Evolutionary conservation across 768 basidiomycete genomes (phyloP), one percentile per base, ranked within the genome.

Genomic region (Suillus decipiens): DNA sequence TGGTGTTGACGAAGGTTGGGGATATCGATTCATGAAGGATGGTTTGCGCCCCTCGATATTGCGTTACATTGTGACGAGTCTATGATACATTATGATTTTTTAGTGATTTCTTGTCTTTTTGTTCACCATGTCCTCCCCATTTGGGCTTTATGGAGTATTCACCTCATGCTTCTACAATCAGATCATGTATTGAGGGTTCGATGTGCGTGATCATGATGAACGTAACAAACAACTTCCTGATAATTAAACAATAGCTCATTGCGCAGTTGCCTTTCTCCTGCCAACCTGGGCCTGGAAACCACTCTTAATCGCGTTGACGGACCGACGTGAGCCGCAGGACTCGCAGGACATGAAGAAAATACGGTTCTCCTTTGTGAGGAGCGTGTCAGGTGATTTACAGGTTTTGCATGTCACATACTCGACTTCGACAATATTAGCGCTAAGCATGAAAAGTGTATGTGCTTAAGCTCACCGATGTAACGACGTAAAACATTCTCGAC

Each of bases 391-490:
- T 1, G 96, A 98, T 80, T 98, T 99, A 85, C 97, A 99, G 45
- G 96, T 99, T 79, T 97, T 96, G 86, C 97, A 99, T 43, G 96
- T 96, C 64, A 98, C 96, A 77, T 98, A 99, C 80, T 98, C 96
- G 65, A 96, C 96, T 96, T 57, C 68, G 14, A 64, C 48, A 43
- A 24, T 41, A 24, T 48, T 37, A 37, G 39, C 58, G 22, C 47
- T 28, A 48, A 48, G 47, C 4, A 33, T 31, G 50, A 42, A 22
- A 59, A 11, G 34, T 19, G 0, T 59, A 37, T n/a, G 33, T 28
- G n/a, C 12, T 31, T 39, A 61, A 51, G 81, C 89, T 68, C 75
- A 96, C 95, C 93, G 70, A 99, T 98, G 76, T 99, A 99, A 62
- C 95, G 87, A 72, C 97, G 85, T 68, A 99, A 78, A 12, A 99